A percentile compares a stretch with the other conserved stretches of the same genome.
These are phyloP conservation scores for Manihot esculenta DNA, from an alignment of 441 rosid genomes.

Conservation along the genomic window DNA sequence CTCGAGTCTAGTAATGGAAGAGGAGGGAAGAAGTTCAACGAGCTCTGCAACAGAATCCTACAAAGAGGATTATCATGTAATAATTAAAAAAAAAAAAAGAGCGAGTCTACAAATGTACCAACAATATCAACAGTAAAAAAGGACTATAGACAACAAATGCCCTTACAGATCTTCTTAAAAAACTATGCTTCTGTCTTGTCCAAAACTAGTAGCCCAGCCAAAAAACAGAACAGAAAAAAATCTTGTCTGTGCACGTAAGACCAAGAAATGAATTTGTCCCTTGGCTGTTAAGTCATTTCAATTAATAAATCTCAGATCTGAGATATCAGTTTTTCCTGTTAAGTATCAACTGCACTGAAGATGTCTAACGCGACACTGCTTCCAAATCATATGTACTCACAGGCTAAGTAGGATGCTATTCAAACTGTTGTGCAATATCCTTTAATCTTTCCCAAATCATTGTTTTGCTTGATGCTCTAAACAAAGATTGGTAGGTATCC, in stretches of 20 bases:
- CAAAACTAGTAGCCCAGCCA: too few species aligned
- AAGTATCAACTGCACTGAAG: conserved; percentile 44
- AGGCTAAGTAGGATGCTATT: conserved; percentile 69
- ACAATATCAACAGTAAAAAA: conserved; percentile 1
- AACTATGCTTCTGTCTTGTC: not conserved
- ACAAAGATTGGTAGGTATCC: conserved; percentile 59
- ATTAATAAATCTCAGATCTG: conserved; percentile 4
- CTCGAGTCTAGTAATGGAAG: too few species aligned
- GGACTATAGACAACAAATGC: not conserved
- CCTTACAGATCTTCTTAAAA: not conserved
- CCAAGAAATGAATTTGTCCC: not conserved
- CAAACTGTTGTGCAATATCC: conserved; percentile 62
- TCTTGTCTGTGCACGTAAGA: not conserved
- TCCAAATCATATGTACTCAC: conserved; percentile 86
- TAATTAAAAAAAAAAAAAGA: too few species aligned
- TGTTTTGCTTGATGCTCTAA: conserved; percentile 46
- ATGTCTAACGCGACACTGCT: conserved; percentile 60
- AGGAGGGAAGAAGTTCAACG: not conserved
- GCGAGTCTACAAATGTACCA: not conserved
- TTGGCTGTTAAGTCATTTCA: too few species aligned
- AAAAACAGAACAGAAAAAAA: not conserved
- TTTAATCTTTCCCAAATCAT: conserved; percentile 64
- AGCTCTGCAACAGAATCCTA: conserved; percentile 5
- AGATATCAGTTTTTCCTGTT: conserved; percentile 44
- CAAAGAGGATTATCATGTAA: not conserved